Evolutionary conservation across 2,329 filamentous ascomycete species (phyloP).

Genomic region (Penicillium sp.): DNA sequence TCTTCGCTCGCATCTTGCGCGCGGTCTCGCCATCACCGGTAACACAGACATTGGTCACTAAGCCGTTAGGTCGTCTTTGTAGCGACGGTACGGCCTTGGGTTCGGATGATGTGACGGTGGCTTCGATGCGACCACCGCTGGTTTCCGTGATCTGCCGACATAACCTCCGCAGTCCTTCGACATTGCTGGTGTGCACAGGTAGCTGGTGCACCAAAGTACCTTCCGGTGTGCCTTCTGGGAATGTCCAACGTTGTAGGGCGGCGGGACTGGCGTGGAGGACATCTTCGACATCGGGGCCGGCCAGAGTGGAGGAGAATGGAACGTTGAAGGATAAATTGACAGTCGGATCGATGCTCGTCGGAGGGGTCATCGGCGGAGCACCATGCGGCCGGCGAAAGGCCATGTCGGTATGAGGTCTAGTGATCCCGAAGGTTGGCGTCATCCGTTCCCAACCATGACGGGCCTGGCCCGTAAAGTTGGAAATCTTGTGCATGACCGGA

Average conservation of each 20-base stretch:
- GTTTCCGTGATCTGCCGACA: constrained; percentile 77
- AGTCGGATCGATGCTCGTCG: constrained; percentile 69
- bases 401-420: constrained; percentile 58
- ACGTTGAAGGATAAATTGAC: constrained; percentile 98
- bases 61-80: constrained; percentile 53
- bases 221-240: constrained; percentile 82
- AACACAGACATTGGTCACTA: constrained; percentile 84
- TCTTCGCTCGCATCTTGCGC: constrained; percentile 82
- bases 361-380: constrained; percentile 58
- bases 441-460: constrained; percentile 68
- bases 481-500: constrained; percentile 63
- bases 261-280: constrained; percentile 88
- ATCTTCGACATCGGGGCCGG: constrained; percentile 90
- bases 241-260: constrained; percentile 88
- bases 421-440: constrained; percentile 65
- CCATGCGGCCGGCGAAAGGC: constrained; percentile 57
- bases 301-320: constrained; percentile 87
- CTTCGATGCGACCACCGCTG: constrained; percentile 71
- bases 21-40: constrained; percentile 85
- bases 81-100: constrained; percentile 63
- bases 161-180: constrained; percentile 73
- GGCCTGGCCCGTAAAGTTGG: constrained; percentile 65
- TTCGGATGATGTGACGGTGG: constrained; percentile 77
- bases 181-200: constrained; percentile 86
- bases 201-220: constrained; percentile 82